Percentiles rank a stretch among this genome's conserved stretches.
phyloP scores from a whole-genome alignment of 495 filamentous ascomycete genomes.

The Penicillium nucicola region DNA sequence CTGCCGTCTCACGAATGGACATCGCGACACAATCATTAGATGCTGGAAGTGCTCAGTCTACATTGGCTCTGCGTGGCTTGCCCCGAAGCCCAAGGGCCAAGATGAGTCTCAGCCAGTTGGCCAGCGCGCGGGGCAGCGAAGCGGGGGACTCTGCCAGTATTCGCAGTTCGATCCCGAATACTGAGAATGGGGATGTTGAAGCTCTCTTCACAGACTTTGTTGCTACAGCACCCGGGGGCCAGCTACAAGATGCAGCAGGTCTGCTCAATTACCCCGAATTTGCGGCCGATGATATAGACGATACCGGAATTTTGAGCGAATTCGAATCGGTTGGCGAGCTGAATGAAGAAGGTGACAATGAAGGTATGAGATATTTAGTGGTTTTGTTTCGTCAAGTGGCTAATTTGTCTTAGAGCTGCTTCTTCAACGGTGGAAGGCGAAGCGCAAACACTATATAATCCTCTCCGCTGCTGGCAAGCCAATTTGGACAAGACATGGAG shows the following conservation, averaged over 20 bases:
- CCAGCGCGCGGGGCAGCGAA: slow-evolving; percentile 54
- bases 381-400: not conserved
- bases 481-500: slow-evolving; percentile 92
- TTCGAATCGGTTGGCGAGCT: slow-evolving; percentile 74
- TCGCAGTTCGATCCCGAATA: slow-evolving; percentile 73
- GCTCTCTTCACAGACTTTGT: slow-evolving; percentile 74
- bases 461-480: slow-evolving; percentile 97
- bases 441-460: slow-evolving; percentile 95
- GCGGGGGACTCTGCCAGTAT: slow-evolving; percentile 80
- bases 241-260: slow-evolving; percentile 26
- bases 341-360: slow-evolving; percentile 57
- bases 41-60: slow-evolving; percentile 58
- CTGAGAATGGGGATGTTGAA: slow-evolving; percentile 73
- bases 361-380: slow-evolving; percentile 47
- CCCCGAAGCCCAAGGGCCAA: slow-evolving; percentile 34
- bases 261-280: slow-evolving; percentile 50
- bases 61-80: slow-evolving; percentile 34
- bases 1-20: slow-evolving; percentile 74
- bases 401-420: slow-evolving; percentile 51
- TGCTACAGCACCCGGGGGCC: slow-evolving; percentile 14
- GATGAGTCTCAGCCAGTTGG: slow-evolving; percentile 45
- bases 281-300: slow-evolving; percentile 51
- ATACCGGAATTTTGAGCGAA: slow-evolving; percentile 64
- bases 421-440: slow-evolving; percentile 73
- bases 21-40: slow-evolving; percentile 68